Evolutionary conservation across 2,329 filamentous ascomycete species (phyloP), one percentile per base, ranked within the genome.

Genomic region (Neonectria faginata): DNA sequence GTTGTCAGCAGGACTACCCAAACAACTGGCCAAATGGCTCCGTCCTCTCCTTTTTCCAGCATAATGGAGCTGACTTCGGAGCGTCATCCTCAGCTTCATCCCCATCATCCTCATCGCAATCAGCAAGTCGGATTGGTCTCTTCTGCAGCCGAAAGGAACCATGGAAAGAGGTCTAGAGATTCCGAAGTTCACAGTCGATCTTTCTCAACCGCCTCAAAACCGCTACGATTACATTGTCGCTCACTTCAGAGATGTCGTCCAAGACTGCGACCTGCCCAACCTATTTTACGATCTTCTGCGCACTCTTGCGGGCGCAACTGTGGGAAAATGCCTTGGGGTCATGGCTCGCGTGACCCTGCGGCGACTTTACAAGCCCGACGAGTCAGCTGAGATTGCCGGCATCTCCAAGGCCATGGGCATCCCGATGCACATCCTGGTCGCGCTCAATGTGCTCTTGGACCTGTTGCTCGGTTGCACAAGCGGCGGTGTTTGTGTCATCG

Each of bases 401-500:
- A 88, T 91, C 39, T 81, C 83, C 27, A 74, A 78, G 27, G 80
- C 76, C 2, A 82, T 82, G 0, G 83, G 81, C 0, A 79, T 91
- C 3, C 80, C 85, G 1, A 79, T 91, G 74, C 87, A 89, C 67
- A 76, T 91, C 0, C 79, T 91, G 0, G 83, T 91, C 3, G 84
- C 84, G 3, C 83, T 90, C 69, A 91, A 91, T 68, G 86, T 87
- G 2, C 76, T 91, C 2, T 79, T 91, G 1, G 89, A 92, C 70
- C 77, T 86, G 5, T 79, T 91, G 39, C 84, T 91, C 77, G 89
- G 89, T 2, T 91, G 89, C 73, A 91, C 89, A 1, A 89, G 86
- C 50, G 79, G 79, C 3, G 79, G 78, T 0, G 75, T 73, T 0
- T 69, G 76, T 1, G 68, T 73, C 0, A 1, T 74, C 0, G 62